phyloP scores from a whole-genome alignment of 2,329 filamentous ascomycete genomes.

The Penicillium sp. region DNA sequence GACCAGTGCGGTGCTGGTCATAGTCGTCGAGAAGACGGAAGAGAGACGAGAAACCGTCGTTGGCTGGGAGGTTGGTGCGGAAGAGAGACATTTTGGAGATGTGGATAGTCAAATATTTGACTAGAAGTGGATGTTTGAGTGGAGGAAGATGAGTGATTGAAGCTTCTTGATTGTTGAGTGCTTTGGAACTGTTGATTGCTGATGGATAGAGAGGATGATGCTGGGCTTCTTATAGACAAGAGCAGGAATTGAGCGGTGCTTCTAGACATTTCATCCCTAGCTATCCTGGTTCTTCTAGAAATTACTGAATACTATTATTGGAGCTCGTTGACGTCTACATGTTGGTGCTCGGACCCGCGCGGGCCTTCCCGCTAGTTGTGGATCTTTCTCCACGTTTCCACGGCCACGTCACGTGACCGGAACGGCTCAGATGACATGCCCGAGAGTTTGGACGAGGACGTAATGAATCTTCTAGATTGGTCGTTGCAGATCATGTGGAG shows the following conservation, averaged over 20 bases:
- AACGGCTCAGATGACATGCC: no score
- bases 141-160: neutral
- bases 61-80: constrained; percentile 24
- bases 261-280: no score
- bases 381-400: neutral
- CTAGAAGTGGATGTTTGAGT: neutral
- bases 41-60: constrained; percentile 43
- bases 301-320: neutral
- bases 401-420: neutral
- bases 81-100: constrained; percentile 37
- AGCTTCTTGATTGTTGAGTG: neutral
- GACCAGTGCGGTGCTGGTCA: constrained; percentile 34
- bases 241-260: no score
- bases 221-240: no score
- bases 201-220: neutral
- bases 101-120: neutral
- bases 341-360: neutral
- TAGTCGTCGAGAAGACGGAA: constrained; percentile 49
- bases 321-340: neutral
- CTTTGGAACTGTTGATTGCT: neutral
- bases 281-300: neutral
- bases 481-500: no score
- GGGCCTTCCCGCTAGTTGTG: neutral
- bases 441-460: no score
- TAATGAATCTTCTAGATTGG: no score